Evolutionary conservation across 1,284 basidiomycete species (phyloP), one percentile per base, ranked within the genome.

Genomic region (Papiliotrema terrestris): DNA sequence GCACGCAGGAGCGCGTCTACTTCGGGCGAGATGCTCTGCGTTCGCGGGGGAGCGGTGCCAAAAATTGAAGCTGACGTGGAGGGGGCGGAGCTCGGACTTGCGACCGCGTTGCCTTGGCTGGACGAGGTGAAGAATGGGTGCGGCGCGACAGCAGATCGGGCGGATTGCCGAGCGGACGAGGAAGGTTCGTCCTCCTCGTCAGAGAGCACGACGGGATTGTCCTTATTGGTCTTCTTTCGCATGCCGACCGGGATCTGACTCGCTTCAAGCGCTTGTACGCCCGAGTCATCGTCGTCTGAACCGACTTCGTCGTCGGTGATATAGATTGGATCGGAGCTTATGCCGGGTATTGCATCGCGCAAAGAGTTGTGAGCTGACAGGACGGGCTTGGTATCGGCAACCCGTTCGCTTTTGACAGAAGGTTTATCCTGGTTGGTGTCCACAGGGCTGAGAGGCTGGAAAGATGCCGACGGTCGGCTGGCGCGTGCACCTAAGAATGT

Each of bases 201-300:
- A 9, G 25, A 32, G 38, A 62, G 42, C 6, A 35, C 14, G 55
- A 59, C 55, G 4, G 60, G 60, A 22, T 56, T 47, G 37, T 59
- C 53, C 29, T 38, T 41, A 17, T 62, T 62, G 46, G 58, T 63
- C 17, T 51, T 41, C 45, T 59, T 63, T n/a, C 26, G 45, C 35
- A 52, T 51, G 17, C 51, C 47, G 2, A 19, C 41, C 6, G 59
- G 59, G 8, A 61, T 50, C 25, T 59, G 44, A 22, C 45, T 36
- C n/a, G 46, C 53, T 35, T 39, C 49, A 11, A 60, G 22, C 8
- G 49, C 29, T 32, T 32, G 29, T 5, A 32, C 46, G 15, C 56
- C 49, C 25, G 56, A 47, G 20, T 62, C 62, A 50, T 60, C 59
- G 32, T 39, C 41, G 23, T 51, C 55, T 3, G 51, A 49, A n/a